Percentiles rank a stretch among this genome's conserved stretches.
Conservation (phyloP, 306 rosid genomes). For the Carpinus fangiana region DNA sequence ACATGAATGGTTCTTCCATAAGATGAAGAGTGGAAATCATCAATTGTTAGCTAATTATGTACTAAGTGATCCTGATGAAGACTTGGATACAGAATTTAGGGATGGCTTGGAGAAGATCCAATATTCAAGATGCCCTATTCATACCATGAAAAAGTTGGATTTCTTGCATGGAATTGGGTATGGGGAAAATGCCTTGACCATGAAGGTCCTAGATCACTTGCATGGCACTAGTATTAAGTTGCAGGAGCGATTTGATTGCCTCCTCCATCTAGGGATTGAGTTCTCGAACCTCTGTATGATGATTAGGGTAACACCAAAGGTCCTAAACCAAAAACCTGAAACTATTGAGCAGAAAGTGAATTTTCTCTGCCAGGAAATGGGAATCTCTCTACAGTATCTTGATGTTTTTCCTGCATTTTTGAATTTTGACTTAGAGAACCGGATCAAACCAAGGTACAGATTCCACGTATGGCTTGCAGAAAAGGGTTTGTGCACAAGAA, state of each 20-base stretch:
- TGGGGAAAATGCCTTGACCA: constrained; percentile 72
- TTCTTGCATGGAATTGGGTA: constrained; percentile 70
- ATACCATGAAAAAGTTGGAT: constrained; percentile 56
- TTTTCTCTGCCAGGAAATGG: constrained; percentile 58
- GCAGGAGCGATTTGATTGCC: constrained; percentile 58
- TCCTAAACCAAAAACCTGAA: constrained; percentile 66
- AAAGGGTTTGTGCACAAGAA: constrained; percentile 46
- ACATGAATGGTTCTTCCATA: constrained; percentile 61
- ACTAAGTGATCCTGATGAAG: constrained; percentile 40
- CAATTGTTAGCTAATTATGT: constrained; percentile 45
- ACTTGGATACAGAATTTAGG: constrained; percentile 32
- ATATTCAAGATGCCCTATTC: constrained; percentile 38
- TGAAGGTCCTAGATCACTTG: constrained; percentile 41
- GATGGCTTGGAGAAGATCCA: constrained; percentile 42
- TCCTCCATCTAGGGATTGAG: constrained; percentile 55
- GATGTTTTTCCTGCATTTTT: constrained; percentile 58
- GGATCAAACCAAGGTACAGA: constrained; percentile 72
- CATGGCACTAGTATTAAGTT: constrained; percentile 55
- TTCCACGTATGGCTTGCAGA: constrained; percentile 60
- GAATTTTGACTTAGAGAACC: constrained; percentile 64
- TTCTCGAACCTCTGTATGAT: constrained; percentile 58
- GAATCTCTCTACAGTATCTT: constrained; percentile 44
- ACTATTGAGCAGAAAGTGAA: constrained; percentile 51
- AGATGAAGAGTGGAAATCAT: constrained; percentile 51
- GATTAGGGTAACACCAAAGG: constrained; percentile 44